A percentile compares a stretch with the other conserved stretches of the same genome.
These are phyloP conservation scores for Xylaria curta DNA, from an alignment of 495 filamentous ascomycete genomes.

Conservation along the genomic window DNA sequence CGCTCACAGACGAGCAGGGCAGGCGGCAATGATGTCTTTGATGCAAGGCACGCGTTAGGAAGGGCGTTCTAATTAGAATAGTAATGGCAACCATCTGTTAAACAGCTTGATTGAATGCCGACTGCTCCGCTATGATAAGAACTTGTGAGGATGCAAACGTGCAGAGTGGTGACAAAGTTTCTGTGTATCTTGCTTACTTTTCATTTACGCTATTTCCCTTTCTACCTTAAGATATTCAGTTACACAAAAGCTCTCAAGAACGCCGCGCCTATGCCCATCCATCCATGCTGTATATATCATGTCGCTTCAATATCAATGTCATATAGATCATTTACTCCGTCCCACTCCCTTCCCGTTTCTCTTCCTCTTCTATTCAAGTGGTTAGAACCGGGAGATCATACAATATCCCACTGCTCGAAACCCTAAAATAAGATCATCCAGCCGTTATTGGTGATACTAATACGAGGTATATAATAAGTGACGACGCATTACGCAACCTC, in stretches of 20 bases:
- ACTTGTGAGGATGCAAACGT: too few relatives aligned
- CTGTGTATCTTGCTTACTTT: not conserved
- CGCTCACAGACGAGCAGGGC: not conserved
- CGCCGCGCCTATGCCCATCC: slow-evolving; percentile 10
- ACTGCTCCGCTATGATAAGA: too few relatives aligned
- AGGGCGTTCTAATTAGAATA: not conserved
- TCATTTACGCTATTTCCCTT: not conserved
- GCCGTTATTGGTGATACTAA: not conserved
- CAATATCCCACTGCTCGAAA: not conserved
- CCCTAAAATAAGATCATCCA: not conserved
- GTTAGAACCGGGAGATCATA: not conserved
- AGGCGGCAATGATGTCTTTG: not conserved
- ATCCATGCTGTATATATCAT: slow-evolving; percentile 7
- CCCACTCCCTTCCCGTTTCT: not conserved
- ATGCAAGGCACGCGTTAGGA: not conserved
- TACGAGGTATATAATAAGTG: not conserved
- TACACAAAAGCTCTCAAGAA: slow-evolving; percentile 8
- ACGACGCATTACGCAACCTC: slow-evolving; percentile 10
- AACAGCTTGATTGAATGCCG: not conserved
- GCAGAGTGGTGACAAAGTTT: too few relatives aligned
- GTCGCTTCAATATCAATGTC: slow-evolving; percentile 14
- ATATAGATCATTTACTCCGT: not conserved
- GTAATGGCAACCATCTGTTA: not conserved
- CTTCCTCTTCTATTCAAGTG: not conserved
- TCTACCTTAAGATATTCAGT: not conserved